Conservation (phyloP, 306 rosid species). For the Spatholobus suberectus region DNA sequence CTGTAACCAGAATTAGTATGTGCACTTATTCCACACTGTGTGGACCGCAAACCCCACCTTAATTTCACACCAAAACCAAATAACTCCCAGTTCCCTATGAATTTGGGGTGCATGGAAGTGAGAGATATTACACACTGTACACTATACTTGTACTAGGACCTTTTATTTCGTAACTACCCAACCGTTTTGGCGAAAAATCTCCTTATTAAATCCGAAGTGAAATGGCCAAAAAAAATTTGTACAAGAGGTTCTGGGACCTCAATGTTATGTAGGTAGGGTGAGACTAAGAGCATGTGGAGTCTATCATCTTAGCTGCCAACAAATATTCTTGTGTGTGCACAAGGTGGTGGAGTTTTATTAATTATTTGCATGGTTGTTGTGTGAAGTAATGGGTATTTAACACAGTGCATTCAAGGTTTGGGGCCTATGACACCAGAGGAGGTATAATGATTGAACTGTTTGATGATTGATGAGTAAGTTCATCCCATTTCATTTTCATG, state of each 20-base stretch:
- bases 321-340: conserved; percentile 49
- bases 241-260: conserved; percentile 15
- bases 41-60: conserved; percentile 48
- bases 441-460: conserved; percentile 40
- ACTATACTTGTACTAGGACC: conserved; percentile 17
- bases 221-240: neutral
- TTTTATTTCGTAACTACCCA: conserved; percentile 1
- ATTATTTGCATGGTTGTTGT: conserved; percentile 77
- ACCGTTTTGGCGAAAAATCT: conserved; percentile 16
- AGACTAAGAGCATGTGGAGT: conserved; percentile 36
- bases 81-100: neutral
- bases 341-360: conserved; percentile 26
- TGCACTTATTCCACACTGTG: conserved; percentile 46
- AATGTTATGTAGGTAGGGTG: conserved; percentile 36
- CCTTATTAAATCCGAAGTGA: neutral
- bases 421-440: conserved; percentile 46
- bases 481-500: conserved; percentile 38
- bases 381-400: conserved; percentile 71
- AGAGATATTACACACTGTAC: neutral
- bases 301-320: conserved; percentile 46
- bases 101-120: conserved; percentile 25
- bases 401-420: conserved; percentile 62
- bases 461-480: conserved; percentile 11
- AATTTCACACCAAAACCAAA: conserved; percentile 23
- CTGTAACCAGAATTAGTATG: conserved; percentile 43